Evolutionary conservation across 257 asterid species (phyloP).

Genomic region (Handroanthus guayacan): DNA sequence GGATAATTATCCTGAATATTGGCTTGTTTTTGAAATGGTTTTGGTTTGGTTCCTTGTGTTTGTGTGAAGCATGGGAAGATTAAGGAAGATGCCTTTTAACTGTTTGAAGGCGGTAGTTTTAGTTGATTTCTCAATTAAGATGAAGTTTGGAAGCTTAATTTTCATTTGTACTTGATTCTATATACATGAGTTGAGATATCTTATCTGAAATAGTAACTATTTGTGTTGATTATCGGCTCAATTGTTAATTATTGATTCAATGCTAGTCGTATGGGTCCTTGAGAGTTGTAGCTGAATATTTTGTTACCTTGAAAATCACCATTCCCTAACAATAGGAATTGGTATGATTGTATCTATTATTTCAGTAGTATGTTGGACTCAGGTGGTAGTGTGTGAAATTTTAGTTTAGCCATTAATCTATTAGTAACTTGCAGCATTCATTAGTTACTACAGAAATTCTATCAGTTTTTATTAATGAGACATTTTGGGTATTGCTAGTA

Average conservation of each 20-base stretch:
- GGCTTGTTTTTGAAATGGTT: background rate
- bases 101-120: background rate
- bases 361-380: background rate
- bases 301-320: background rate
- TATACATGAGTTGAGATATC: background rate
- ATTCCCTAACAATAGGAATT: background rate
- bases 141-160: background rate
- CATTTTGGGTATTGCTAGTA: background rate
- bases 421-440: background rate
- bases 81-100: background rate
- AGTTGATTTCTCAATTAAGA: background rate
- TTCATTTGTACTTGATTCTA: background rate
- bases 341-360: too few species aligned
- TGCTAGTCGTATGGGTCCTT: background rate
- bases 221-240: background rate
- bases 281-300: too few species aligned
- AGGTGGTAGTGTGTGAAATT: background rate
- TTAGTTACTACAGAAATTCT: background rate
- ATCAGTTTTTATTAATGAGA: too few species aligned
- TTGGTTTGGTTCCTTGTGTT: background rate
- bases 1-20: background rate
- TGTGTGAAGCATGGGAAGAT: background rate
- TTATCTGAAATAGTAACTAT: background rate
- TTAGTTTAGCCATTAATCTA: background rate
- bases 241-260: background rate